phyloP scores from a whole-genome alignment of 768 basidiomycete genomes.

The Mycena latifolia region DNA sequence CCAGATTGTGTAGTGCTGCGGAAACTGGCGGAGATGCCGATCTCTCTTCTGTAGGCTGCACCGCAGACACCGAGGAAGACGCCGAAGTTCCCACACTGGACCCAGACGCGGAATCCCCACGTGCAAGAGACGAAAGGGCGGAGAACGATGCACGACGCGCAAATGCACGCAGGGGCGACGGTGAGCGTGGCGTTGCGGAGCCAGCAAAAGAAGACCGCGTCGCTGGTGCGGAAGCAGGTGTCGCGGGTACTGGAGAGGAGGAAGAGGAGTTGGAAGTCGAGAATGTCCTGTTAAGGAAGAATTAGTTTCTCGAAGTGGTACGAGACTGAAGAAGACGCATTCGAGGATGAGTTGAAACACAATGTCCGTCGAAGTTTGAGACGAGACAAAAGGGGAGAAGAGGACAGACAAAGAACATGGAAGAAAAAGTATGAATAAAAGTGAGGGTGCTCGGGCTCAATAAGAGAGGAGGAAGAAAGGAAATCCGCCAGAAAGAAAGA shows the following conservation, averaged over 20 bases:
- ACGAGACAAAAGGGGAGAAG: constrained; percentile 14
- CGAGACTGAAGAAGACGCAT: too few relatives aligned
- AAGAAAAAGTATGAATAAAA: too few relatives aligned
- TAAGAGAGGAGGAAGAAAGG: too few relatives aligned
- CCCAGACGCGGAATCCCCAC: constrained; percentile 28
- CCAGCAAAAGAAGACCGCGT: constrained; percentile 39
- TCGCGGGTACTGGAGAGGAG: constrained; percentile 34
- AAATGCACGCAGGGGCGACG: constrained; percentile 38
- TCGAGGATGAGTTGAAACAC: too few relatives aligned
- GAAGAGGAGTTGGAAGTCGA: constrained; percentile 17
- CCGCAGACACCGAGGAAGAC: not conserved
- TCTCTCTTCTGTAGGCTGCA: not conserved
- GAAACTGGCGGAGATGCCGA: constrained; percentile 42
- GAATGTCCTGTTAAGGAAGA: constrained; percentile 22
- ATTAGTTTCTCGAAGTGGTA: not conserved
- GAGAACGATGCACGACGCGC: constrained; percentile 32
- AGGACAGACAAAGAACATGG: constrained; percentile 7
- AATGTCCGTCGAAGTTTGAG: not conserved
- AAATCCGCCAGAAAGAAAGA: not conserved
- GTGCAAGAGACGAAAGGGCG: constrained; percentile 22
- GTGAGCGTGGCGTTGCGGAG: constrained; percentile 47
- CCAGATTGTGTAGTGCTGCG: constrained; percentile 23
- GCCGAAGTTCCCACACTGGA: constrained; percentile 3
- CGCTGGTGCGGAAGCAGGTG: constrained; percentile 38
- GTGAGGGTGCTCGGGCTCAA: not conserved